Conservation (phyloP, 2,329 filamentous ascomycete genomes). For the Tolypocladium guangdongense region DNA sequence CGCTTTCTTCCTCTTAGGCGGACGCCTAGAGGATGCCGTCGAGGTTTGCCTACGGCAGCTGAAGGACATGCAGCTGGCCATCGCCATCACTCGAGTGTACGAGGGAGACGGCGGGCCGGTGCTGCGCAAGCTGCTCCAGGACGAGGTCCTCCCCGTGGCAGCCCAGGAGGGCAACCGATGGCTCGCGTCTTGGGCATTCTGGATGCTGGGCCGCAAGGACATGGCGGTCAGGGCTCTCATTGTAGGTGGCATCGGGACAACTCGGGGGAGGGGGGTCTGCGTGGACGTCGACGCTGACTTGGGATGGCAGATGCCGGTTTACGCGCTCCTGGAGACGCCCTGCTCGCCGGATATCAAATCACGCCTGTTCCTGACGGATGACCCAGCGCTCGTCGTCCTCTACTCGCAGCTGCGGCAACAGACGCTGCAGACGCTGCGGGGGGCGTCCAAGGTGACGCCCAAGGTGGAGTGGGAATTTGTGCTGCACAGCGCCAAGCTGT, state of each 20-base stretch:
- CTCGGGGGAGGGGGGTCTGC: too few relatives aligned
- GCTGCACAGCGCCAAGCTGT: slow-evolving; percentile 72
- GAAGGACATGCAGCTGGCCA: slow-evolving; percentile 78
- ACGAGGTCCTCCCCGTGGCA: slow-evolving; percentile 68
- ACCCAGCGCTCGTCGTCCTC: slow-evolving; percentile 77
- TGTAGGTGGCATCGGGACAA: slow-evolving; percentile 34
- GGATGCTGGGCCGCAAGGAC: slow-evolving; percentile 73
- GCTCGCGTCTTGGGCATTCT: slow-evolving; percentile 93
- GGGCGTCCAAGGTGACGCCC: slow-evolving; percentile 71
- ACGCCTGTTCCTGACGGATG: slow-evolving; percentile 76
- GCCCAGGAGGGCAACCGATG: slow-evolving; percentile 78
- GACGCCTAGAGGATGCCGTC: slow-evolving; percentile 73
- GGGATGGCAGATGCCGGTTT: slow-evolving; percentile 58
- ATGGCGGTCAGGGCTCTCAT: slow-evolving; percentile 78
- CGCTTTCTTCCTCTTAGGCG: slow-evolving; percentile 87
- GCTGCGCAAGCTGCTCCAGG: slow-evolving; percentile 61
- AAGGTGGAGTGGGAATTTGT: slow-evolving; percentile 82
- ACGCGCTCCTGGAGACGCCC: slow-evolving; percentile 59
- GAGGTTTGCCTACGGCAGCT: slow-evolving; percentile 80
- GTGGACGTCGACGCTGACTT: neutral
- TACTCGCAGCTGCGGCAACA: slow-evolving; percentile 78
- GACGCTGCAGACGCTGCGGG: slow-evolving; percentile 71
- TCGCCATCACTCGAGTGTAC: slow-evolving; percentile 79
- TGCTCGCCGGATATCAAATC: slow-evolving; percentile 59
- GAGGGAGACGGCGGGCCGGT: slow-evolving; percentile 74